A percentile compares a stretch with the other conserved stretches of the same genome.
Conservation (phyloP, 2,329 filamentous ascomycete species). For the Zasmidium angulare region DNA sequence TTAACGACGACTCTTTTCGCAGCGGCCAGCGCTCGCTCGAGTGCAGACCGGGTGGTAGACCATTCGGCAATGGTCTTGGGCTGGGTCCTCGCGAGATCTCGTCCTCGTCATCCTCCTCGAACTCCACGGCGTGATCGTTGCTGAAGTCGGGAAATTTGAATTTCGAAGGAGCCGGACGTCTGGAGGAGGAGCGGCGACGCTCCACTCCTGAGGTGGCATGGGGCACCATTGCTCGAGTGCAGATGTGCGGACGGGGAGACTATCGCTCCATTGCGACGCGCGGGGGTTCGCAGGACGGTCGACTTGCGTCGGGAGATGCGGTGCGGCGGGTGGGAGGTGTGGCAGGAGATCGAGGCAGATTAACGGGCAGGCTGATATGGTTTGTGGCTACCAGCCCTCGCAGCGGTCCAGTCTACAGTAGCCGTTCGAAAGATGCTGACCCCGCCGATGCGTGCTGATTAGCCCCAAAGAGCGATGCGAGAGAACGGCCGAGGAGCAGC, state of each 20-base stretch:
- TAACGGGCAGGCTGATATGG: too few species aligned
- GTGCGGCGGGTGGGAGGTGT: neutral
- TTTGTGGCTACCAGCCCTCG: too few species aligned
- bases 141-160: constrained; percentile 48
- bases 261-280: constrained; percentile 10
- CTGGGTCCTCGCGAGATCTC: constrained; percentile 28
- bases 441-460: too few species aligned
- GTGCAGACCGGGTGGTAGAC: constrained; percentile 35
- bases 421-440: too few species aligned
- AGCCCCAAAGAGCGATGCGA: too few species aligned
- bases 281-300: neutral
- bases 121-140: constrained; percentile 35
- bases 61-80: constrained; percentile 33
- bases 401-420: too few species aligned
- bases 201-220: constrained; percentile 27
- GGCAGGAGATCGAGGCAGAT: neutral
- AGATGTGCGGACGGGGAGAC: neutral
- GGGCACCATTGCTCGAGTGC: constrained; percentile 22
- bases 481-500: too few species aligned
- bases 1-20: constrained; percentile 35
- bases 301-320: neutral
- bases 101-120: constrained; percentile 21
- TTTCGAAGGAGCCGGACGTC: constrained; percentile 21
- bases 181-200: constrained; percentile 31
- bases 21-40: constrained; percentile 61